phyloP scores from a whole-genome alignment of 768 basidiomycete species.

The Cytidiella melzeri region DNA sequence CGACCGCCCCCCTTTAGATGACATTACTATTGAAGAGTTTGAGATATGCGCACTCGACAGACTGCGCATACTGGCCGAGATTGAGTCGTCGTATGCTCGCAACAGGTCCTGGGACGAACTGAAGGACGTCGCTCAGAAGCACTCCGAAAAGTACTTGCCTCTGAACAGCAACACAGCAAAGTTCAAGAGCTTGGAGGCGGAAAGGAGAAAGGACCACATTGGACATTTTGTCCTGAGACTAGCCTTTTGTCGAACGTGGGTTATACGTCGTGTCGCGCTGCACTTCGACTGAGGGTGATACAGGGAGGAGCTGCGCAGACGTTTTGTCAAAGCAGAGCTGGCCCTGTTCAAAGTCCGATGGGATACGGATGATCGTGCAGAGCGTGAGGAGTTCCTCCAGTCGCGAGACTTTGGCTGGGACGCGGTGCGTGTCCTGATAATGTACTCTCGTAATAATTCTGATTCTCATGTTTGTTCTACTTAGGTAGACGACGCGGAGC shows the following conservation, averaged over 20 bases:
- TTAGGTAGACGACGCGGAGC: slow-evolving; percentile 64
- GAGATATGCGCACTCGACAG: slow-evolving; percentile 87
- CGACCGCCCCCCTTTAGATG: slow-evolving; percentile 74
- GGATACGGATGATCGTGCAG: slow-evolving; percentile 51
- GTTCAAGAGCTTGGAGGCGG: slow-evolving; percentile 42
- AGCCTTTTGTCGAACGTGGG: slow-evolving; percentile 95
- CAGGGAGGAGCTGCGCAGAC: slow-evolving; percentile 83
- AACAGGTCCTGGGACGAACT: slow-evolving; percentile 80
- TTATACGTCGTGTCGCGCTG: too few relatives aligned
- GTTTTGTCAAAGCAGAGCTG: slow-evolving; percentile 87
- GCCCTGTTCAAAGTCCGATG: slow-evolving; percentile 81
- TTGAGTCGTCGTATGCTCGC: slow-evolving; percentile 82
- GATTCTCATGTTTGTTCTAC: slow-evolving; percentile 2
- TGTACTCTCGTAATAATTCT: background rate
- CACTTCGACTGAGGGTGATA: background rate
- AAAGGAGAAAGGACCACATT: slow-evolving; percentile 80
- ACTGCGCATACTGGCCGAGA: slow-evolving; percentile 82
- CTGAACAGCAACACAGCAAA: slow-evolving; percentile 49
- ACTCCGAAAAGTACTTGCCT: slow-evolving; percentile 73
- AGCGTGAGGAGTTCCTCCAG: slow-evolving; percentile 60
- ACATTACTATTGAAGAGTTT: slow-evolving; percentile 94
- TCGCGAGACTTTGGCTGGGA: slow-evolving; percentile 62
- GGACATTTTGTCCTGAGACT: slow-evolving; percentile 92
- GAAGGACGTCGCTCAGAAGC: slow-evolving; percentile 49
- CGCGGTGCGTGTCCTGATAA: slow-evolving; percentile 34